These are phyloP conservation scores for Cucurbita maxima DNA, from an alignment of 306 rosid species.

Conservation along the genomic window DNA sequence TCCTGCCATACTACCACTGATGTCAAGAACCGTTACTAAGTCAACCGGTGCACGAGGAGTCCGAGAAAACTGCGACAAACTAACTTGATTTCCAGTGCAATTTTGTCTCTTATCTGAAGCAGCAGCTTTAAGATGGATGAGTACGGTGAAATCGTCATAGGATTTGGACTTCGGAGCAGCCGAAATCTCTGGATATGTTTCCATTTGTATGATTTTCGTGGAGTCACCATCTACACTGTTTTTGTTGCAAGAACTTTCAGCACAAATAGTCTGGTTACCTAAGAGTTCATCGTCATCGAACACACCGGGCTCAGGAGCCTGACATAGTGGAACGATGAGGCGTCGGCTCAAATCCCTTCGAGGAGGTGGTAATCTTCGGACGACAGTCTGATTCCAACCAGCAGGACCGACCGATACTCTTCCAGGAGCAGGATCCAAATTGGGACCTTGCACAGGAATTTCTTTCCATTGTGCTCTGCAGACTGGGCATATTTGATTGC, in stretches of 20 bases:
- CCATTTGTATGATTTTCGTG: slow-evolving; percentile 44
- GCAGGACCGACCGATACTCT: slow-evolving; percentile 44
- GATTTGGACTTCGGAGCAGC: slow-evolving; percentile 37
- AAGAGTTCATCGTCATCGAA: slow-evolving; percentile 80
- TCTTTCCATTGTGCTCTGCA: slow-evolving; percentile 97
- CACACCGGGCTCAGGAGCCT: slow-evolving; percentile 64
- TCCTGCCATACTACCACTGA: slow-evolving; percentile 98
- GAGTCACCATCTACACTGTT: slow-evolving; percentile 22
- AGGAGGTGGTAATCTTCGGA: slow-evolving; percentile 56
- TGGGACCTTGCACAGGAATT: slow-evolving; percentile 62
- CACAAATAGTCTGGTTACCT: slow-evolving; percentile 29
- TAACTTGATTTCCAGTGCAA: slow-evolving; percentile 27
- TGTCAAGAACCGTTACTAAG: slow-evolving; percentile 87
- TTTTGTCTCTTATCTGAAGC: slow-evolving; percentile 23
- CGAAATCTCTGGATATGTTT: slow-evolving; percentile 64
- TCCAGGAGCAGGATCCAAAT: slow-evolving; percentile 31
- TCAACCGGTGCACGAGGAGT: slow-evolving; percentile 81
- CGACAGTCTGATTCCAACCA: slow-evolving; percentile 75
- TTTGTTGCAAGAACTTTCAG: slow-evolving; percentile 17
- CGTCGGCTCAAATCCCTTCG: slow-evolving; percentile 53
- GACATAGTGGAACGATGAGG: slow-evolving; percentile 64
- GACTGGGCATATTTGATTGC: slow-evolving; percentile 89
- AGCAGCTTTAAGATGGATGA: slow-evolving; percentile 82
- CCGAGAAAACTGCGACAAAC: slow-evolving; percentile 37
- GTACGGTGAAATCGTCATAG: slow-evolving; percentile 44